Conservation (phyloP, 2,329 filamentous ascomycete species). For the Chrysoporthe austroafricana region DNA sequence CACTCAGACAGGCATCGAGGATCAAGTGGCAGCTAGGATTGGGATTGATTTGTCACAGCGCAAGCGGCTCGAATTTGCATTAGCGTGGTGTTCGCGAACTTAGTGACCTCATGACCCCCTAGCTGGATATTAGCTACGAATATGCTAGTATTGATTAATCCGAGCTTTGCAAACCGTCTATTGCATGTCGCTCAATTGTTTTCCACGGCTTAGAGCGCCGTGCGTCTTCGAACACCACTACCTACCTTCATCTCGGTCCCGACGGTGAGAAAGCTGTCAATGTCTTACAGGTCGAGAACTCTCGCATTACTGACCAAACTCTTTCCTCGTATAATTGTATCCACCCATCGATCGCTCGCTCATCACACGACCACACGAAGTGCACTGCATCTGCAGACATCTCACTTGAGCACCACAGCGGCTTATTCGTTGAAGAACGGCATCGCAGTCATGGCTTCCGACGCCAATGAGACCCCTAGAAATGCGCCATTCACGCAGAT, state of each 20-base stretch:
- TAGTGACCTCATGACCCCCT: conserved; percentile 4
- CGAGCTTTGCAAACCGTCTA: background rate
- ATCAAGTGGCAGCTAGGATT: background rate
- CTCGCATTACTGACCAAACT: background rate
- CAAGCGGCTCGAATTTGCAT: background rate
- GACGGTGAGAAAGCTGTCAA: background rate
- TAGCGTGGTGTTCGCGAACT: too few species aligned
- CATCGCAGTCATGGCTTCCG: conserved; percentile 21
- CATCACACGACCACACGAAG: background rate
- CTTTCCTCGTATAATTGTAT: background rate
- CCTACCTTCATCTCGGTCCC: background rate
- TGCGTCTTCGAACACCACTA: background rate
- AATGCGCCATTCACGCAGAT: conserved; percentile 50
- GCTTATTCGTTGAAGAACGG: background rate
- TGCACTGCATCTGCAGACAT: background rate
- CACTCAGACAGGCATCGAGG: background rate
- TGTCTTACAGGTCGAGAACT: background rate
- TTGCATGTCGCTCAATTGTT: background rate
- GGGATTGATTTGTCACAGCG: too few species aligned
- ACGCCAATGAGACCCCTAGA: conserved; percentile 2
- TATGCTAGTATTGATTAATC: background rate
- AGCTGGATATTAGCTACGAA: background rate
- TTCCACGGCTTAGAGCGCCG: background rate
- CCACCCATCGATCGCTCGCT: background rate
- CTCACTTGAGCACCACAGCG: background rate